Evolutionary conservation across 2,329 filamentous ascomycete species (phyloP), one percentile per base, ranked within the genome.

Genomic region (Tolypocladium tundrense): DNA sequence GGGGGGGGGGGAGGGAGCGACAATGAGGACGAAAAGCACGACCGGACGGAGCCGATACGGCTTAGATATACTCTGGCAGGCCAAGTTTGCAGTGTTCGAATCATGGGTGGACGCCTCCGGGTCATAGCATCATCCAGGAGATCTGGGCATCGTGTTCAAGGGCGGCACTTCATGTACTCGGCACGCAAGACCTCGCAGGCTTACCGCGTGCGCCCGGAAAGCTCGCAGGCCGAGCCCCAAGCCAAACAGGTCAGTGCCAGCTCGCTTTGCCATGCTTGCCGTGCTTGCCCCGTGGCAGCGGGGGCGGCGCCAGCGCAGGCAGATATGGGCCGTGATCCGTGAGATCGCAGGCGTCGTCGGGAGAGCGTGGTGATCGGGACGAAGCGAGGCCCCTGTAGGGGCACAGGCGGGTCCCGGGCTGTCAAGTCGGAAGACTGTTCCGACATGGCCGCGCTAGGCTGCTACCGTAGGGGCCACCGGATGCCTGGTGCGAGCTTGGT

Each of bases 261-360:
- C 9, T 2, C n/a, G n/a, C n/a, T n/a, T n/a, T n/a, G n/a, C n/a
- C n/a, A n/a, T n/a, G n/a, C n/a, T n/a, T 10, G 27, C 13, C 48
- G 11, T 35, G 4, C 21, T 51, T 6, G 27, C 48, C 4, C 31
- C 9, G 8, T 31, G 48, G 48, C 48, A 51, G 48, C 48, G 45
- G 45, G 43, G 24, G 42, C 42, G 42, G 3, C 42, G 42, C 45
- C 14, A n/a, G 27, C 27, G 27, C 4, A 24, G 13, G 27, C 14
- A 8, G n/a, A 4, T 2, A 33, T 50, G 45, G 27, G 45, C 27
- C 27, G 31, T 51, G 53, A 3, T 19, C 11, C 27, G 31, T 51
- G 53, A 61, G 60, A 61, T 61, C 57, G 54, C 53, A 42, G 42
- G 42, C 42, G n/a, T 37, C 58, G 27, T 48, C 43, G 24, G 42